A percentile compares a stretch with the other conserved stretches of the same genome.
These are phyloP conservation scores for Imleria badia DNA, from an alignment of 768 basidiomycete species.

Conservation along the genomic window DNA sequence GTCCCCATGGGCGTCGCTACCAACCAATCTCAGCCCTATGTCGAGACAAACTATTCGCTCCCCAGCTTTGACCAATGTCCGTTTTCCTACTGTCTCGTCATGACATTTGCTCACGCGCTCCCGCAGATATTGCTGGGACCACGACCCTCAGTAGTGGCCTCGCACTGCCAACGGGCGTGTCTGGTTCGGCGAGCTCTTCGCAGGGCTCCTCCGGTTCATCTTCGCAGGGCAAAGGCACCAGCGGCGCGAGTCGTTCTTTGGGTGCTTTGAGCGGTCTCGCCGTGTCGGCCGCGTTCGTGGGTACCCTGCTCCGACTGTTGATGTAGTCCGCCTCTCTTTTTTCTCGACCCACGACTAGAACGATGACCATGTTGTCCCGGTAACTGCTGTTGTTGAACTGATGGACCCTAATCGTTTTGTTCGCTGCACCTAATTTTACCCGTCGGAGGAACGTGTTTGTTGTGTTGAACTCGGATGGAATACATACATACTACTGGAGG, in stretches of 20 bases:
- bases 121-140: constrained; percentile 27
- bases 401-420: too few species aligned
- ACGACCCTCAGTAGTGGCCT: constrained; percentile 10
- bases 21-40: constrained; percentile 54
- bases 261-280: constrained; percentile 12
- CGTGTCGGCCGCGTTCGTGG: constrained; percentile 17
- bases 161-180: not conserved
- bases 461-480: too few species aligned
- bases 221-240: not conserved
- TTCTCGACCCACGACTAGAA: too few species aligned
- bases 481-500: too few species aligned
- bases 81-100: not conserved
- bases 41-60: constrained; percentile 43
- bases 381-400: too few species aligned
- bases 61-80: constrained; percentile 49
- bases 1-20: constrained; percentile 53
- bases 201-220: constrained; percentile 1
- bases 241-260: not conserved
- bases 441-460: too few species aligned
- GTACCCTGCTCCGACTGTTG: constrained; percentile 14
- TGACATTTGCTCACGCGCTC: not conserved
- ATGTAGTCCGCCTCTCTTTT: too few species aligned
- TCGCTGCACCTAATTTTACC: too few species aligned
- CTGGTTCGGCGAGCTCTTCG: constrained; percentile 2
- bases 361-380: too few species aligned